phyloP scores from a whole-genome alignment of 2,329 filamentous ascomycete species.

The Trichoderma semiorbis region DNA sequence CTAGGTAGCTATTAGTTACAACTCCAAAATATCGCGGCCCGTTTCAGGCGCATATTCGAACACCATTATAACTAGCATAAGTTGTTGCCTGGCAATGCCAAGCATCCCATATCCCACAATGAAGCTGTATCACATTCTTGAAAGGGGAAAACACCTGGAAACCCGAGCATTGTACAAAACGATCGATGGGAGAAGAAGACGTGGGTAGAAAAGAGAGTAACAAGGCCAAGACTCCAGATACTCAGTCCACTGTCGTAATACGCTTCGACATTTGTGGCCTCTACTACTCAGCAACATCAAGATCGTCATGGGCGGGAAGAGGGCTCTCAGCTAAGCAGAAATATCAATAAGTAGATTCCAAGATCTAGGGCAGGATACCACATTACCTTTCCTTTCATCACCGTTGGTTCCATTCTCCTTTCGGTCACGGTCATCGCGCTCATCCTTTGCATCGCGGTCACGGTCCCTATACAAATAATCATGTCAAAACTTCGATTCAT shows the following conservation, averaged over 20 bases:
- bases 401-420: constrained; percentile 77
- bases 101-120: not conserved
- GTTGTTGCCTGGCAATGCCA: not conserved
- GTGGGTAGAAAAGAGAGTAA: not conserved
- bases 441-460: constrained; percentile 58
- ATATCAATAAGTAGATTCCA: not conserved
- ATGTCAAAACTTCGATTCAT: constrained; percentile 25
- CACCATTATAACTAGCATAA: constrained; percentile 11
- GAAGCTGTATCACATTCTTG: not conserved
- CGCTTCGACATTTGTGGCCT: constrained; percentile 1
- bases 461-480: constrained; percentile 42
- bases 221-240: not conserved
- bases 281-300: constrained; percentile 82
- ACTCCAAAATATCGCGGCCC: not conserved
- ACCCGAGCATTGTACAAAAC: constrained; percentile 7
- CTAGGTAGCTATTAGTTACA: constrained; percentile 12
- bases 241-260: not conserved
- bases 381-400: constrained; percentile 83
- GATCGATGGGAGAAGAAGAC: constrained; percentile 1
- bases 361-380: not conserved
- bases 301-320: constrained; percentile 82
- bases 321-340: constrained; percentile 60
- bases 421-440: constrained; percentile 69
- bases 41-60: not conserved
- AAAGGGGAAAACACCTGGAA: not conserved